Conservation (phyloP, 2,329 filamentous ascomycete genomes). For the Stagonosporopsis rhizophila region DNA sequence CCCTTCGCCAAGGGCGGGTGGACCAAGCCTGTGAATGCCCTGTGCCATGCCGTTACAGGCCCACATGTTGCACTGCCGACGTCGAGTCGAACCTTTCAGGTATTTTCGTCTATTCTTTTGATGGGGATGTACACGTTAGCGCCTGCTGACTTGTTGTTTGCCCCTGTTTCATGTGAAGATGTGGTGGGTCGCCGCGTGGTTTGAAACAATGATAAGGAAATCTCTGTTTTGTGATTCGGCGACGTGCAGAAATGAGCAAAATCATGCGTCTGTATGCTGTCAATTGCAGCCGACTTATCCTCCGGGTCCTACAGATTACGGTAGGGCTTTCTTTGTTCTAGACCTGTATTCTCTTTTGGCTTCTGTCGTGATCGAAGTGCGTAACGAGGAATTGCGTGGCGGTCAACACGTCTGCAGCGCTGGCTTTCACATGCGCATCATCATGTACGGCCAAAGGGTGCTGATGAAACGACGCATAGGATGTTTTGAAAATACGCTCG, state of each 20-base stretch:
- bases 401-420: neutral
- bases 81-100: conserved; percentile 2
- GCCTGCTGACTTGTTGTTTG: conserved; percentile 3
- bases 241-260: conserved; percentile 8
- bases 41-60: conserved; percentile 10
- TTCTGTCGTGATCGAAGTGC: neutral
- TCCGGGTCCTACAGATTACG: neutral
- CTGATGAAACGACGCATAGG: neutral
- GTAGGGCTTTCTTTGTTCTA: conserved; percentile 1
- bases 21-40: neutral
- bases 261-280: conserved; percentile 5
- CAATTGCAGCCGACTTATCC: neutral
- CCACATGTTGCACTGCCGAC: conserved; percentile 17
- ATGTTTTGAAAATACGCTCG: neutral
- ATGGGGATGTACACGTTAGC: conserved; percentile 7
- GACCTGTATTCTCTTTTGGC: neutral
- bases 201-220: conserved; percentile 18
- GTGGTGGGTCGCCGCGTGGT: conserved; percentile 9
- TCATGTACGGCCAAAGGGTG: no score
- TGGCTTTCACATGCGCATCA: neutral
- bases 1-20: conserved; percentile 1
- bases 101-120: neutral
- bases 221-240: conserved; percentile 19
- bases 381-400: neutral
- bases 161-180: conserved; percentile 20